Base-by-base conservation (phyloP, 768 basidiomycete genomes). In the Fomitopsis pulvina region DNA sequence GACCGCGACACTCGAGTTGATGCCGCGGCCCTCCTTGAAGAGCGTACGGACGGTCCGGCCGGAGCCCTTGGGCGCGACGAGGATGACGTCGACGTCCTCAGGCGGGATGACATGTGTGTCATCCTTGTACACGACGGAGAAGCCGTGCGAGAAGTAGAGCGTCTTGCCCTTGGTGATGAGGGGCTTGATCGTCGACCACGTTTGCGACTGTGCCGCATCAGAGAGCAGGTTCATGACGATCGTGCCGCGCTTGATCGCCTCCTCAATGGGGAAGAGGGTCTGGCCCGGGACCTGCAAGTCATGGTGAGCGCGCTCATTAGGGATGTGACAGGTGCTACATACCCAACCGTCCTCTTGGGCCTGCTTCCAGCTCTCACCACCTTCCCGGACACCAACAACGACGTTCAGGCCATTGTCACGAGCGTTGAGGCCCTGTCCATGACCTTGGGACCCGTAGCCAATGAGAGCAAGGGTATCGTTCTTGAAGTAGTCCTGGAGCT, bases 191-290 rank as follows among this genome's bases (percentile, higher is more conserved):
- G 78, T 73, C 32, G 86, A 75, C 96, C 96, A 99, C 26, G 94
- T 97, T 68, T 87, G 81, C 12, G 91, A 93, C 74, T 99, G 96
- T n/a, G 95, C 96, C 43, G 96, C 96, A 63, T 99, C 96, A 40
- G 95, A 98, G 58, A 99, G 83, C 47, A 99, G 78, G 80, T 99
- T 98, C 96, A 99, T 99, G 81, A 99, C 89, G 78, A 98, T 94
- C 20, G 95, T 96, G 39, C 96, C 96, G 57, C 78, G 81, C 59
- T 85, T 77, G 69, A 98, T 97, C 54, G 96, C 96, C 69, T 98
- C 94, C 61, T 98, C 91, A 60, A 99, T 98, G 60, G 94, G 79
- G 79, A 99, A 99, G 60, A 99, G 84, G 52, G 89, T 97, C 79
- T 97, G 85, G 57, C 94, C 95, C 37, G 95, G 94, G 21, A 97